Evolutionary conservation across 331 rosid genomes (phyloP).

Genomic region (Quercus tomentella): DNA sequence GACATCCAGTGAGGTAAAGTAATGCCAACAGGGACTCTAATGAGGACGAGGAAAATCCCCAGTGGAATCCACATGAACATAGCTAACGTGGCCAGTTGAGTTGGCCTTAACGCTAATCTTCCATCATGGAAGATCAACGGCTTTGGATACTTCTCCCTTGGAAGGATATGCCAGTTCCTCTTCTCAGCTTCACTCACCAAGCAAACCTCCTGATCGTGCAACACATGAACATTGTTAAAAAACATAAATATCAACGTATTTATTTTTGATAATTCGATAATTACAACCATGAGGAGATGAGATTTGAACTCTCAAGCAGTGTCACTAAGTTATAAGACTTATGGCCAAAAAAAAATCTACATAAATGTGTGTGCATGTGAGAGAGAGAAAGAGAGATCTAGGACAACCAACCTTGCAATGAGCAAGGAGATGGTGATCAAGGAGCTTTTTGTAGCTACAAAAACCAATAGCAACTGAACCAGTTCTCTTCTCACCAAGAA

Average conservation of each 20-base stretch:
- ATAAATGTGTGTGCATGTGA: background rate
- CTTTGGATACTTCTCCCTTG: constrained; percentile 48
- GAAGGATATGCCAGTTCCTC: constrained; percentile 33
- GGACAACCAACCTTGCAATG: constrained; percentile 44
- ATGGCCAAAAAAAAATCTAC: too few relatives aligned
- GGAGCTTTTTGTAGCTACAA: background rate
- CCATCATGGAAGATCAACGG: constrained; percentile 87
- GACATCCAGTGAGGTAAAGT: constrained; percentile 40
- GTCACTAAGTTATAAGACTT: too few relatives aligned
- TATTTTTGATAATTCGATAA: background rate
- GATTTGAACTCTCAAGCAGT: too few relatives aligned
- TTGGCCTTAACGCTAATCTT: constrained; percentile 71
- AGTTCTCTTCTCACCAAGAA: background rate
- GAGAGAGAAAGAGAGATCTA: background rate
- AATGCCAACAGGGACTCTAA: constrained; percentile 31
- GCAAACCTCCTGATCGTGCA: constrained; percentile 27
- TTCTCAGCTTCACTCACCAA: constrained; percentile 26
- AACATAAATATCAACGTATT: background rate
- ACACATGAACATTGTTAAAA: background rate
- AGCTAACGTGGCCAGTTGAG: constrained; percentile 37
- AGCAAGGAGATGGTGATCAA: constrained; percentile 30
- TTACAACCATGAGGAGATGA: too few relatives aligned
- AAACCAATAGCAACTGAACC: constrained; percentile 13
- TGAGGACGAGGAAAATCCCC: constrained; percentile 38
- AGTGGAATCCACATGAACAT: constrained; percentile 76